Base-by-base conservation (phyloP, 2,329 filamentous ascomycete species). In the Aspergillus transmontanensis region DNA sequence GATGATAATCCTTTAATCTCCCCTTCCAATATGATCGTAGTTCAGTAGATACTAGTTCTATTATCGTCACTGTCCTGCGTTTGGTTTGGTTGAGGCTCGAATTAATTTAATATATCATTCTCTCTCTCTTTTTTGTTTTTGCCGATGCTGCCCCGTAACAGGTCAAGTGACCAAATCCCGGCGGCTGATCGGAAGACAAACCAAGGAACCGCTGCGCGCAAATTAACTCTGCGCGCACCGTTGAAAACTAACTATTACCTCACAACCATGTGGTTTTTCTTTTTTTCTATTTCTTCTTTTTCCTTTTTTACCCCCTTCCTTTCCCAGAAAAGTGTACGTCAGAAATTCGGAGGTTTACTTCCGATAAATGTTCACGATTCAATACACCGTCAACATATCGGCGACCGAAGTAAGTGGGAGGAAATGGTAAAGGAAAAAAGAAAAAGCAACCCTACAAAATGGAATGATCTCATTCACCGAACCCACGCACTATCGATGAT, bases 111-210 rank as follows among this genome's bases (percentile, higher is more conserved):
- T 46, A 58, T 54, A 21, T 30, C 14, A 41, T 41, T 36, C 50
- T n/a, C 6, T 34, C 9, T 43, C 32, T 57, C 36, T 28, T 21
- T 57, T 21, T 28, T 26, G 5, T 51, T 51, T 32, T 43, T 46
- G 32, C 34, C 45, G 45, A 53, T 23, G 28, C 30, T 45, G 45
- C 51, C 21, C 51, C 51, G 4, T 28, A 39, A 39, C 30, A 54
- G 28, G 28, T 59, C 45, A 59, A 58, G 32, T 59, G 57, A 59
- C 36, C 57, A 59, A 58, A 28, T 51, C 57, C 30, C 43, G 14
- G 43, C 39, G 56, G 36, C 32, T 59, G 50, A 43, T 55, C 51
- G 51, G 51, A 55, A 55, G 28, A 48, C 23, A 41, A 60, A 53
- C 50, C 58, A 43, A 51, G 58, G 50, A 39, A 60, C 50, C 50